phyloP scores from a whole-genome alignment of 2,329 filamentous ascomycete species.

The Neopestalotiopsis clavispora region DNA sequence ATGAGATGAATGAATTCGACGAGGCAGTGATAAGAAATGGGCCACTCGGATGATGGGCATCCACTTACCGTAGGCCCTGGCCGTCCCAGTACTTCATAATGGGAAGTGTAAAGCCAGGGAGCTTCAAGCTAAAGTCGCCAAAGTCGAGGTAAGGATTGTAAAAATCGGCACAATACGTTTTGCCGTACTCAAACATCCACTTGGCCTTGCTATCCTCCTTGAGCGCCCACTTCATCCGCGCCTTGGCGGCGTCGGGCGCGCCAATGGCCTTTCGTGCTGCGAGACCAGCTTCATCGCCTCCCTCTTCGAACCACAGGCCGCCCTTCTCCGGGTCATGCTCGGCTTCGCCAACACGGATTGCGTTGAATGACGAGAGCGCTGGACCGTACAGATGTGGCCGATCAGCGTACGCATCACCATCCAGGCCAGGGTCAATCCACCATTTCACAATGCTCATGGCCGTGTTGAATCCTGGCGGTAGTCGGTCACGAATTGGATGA shows the following conservation, averaged over 20 bases:
- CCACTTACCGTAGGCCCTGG: conserved; percentile 71
- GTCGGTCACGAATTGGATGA: conserved; percentile 80
- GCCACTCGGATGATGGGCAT: neutral
- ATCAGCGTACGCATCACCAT: conserved; percentile 89
- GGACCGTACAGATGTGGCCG: conserved; percentile 85
- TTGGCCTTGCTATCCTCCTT: conserved; percentile 50
- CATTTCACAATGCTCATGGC: conserved; percentile 86
- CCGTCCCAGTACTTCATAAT: conserved; percentile 84
- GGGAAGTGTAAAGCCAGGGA: conserved; percentile 75
- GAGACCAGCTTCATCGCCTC: conserved; percentile 62
- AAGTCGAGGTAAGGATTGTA: conserved; percentile 95
- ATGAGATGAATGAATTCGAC: conserved; percentile 29
- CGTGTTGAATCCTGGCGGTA: conserved; percentile 85
- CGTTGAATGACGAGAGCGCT: conserved; percentile 80
- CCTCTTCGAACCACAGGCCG: conserved; percentile 67
- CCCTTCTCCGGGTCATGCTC: conserved; percentile 52
- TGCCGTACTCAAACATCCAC: conserved; percentile 60
- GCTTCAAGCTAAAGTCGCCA: conserved; percentile 68
- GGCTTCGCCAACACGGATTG: conserved; percentile 67
- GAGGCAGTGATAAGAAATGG: conserved; percentile 9
- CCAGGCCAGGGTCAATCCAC: conserved; percentile 89
- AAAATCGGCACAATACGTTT: conserved; percentile 68
- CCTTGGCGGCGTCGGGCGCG: conserved; percentile 57
- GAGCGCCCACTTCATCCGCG: conserved; percentile 65
- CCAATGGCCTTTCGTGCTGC: conserved; percentile 49